These are phyloP conservation scores for Pichia kluyveri DNA, from an alignment of 805 yeast species.

Conservation along the genomic window DNA sequence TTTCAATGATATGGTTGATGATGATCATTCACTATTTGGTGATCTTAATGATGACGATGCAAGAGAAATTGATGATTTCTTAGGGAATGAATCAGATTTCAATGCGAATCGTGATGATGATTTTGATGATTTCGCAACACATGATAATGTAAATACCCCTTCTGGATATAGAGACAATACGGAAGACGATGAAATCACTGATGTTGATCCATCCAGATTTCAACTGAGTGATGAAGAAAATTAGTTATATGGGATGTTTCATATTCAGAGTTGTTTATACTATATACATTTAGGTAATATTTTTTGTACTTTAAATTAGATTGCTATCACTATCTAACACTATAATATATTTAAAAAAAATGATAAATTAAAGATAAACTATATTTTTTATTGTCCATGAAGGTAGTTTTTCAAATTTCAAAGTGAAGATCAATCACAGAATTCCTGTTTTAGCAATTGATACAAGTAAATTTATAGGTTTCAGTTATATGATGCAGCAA, in stretches of 20 bases:
- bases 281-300: too few species aligned
- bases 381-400: too few species aligned
- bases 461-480: too few species aligned
- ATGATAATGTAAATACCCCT: neutral
- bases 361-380: too few species aligned
- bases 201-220: constrained; percentile 3
- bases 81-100: constrained; percentile 24
- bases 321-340: too few species aligned
- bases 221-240: constrained; percentile 9
- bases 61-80: constrained; percentile 34
- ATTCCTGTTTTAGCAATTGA: too few species aligned
- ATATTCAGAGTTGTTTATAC: too few species aligned
- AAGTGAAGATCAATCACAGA: too few species aligned
- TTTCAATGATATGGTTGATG: constrained; percentile 24
- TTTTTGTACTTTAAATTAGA: too few species aligned
- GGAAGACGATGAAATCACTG: neutral
- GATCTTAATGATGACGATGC: constrained; percentile 35
- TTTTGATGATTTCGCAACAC: constrained; percentile 1
- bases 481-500: too few species aligned
- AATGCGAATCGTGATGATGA: constrained; percentile 11
- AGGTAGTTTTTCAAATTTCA: too few species aligned
- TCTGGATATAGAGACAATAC: neutral
- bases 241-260: neutral
- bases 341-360: too few species aligned
- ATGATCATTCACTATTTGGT: constrained; percentile 26